Evolutionary conservation across 345 rosid genomes (phyloP).

Genomic region (Balakata baccata): DNA sequence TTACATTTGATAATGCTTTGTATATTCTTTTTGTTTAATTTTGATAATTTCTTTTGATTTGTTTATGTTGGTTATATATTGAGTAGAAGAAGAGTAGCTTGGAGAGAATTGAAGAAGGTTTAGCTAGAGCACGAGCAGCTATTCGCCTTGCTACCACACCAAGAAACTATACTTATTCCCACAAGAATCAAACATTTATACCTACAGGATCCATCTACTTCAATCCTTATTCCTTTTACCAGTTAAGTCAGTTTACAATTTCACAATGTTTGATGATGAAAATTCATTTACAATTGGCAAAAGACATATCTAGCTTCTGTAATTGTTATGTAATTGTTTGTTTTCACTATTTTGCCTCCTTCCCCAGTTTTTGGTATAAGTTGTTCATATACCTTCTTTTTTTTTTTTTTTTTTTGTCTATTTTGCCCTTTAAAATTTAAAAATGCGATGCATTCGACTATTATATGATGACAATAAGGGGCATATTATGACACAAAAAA

Average conservation of each 20-base stretch:
- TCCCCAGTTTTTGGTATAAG: no score
- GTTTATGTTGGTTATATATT: background rate
- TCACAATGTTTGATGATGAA: background rate
- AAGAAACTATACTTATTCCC: conserved; percentile 32
- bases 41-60: background rate
- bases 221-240: conserved; percentile 57
- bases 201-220: conserved; percentile 53
- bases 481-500: no score
- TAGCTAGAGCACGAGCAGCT: conserved; percentile 45
- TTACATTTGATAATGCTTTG: no score
- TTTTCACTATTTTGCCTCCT: no score
- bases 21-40: background rate
- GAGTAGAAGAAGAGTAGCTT: conserved; percentile 24
- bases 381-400: no score
- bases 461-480: no score
- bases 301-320: no score
- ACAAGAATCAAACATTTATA: conserved; percentile 32
- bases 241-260: conserved; percentile 36
- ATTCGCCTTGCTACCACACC: conserved; percentile 40
- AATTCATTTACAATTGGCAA: background rate
- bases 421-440: no score
- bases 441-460: no score
- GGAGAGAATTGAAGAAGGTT: conserved; percentile 36
- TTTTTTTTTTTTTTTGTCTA: no score
- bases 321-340: no score